Evolutionary conservation across 2,329 filamentous ascomycete species (phyloP).

Genomic region (Colletotrichum costaricense): DNA sequence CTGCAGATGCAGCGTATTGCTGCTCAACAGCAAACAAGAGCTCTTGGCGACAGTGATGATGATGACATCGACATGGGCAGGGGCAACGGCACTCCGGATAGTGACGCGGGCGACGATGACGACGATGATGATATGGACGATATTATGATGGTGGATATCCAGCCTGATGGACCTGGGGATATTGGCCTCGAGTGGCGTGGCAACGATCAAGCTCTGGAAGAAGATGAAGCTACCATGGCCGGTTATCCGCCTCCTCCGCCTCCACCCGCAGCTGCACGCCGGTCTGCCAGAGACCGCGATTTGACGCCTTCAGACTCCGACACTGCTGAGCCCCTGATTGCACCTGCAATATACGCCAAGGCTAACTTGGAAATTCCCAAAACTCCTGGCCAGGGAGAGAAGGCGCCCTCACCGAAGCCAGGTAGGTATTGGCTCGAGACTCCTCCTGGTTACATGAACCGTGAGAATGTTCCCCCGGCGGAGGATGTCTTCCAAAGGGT

Average conservation of each 20-base stretch:
- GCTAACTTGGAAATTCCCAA: constrained; percentile 81
- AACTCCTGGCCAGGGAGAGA: constrained; percentile 73
- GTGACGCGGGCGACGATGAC: constrained; percentile 41
- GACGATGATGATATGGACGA: constrained; percentile 62
- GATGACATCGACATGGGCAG: constrained; percentile 41
- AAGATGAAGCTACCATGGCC: constrained; percentile 81
- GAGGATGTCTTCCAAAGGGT: constrained; percentile 93
- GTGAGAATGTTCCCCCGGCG: constrained; percentile 73
- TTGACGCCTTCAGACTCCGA: constrained; percentile 80
- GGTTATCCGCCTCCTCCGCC: constrained; percentile 76
- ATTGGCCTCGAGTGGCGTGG: constrained; percentile 63
- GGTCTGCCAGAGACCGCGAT: constrained; percentile 62
- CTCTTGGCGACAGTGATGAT: constrained; percentile 51
- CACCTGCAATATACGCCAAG: constrained; percentile 70
- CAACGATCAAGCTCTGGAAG: constrained; percentile 76
- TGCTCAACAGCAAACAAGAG: constrained; percentile 45
- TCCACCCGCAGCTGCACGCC: constrained; percentile 59
- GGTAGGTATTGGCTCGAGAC: constrained; percentile 89
- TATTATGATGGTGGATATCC: constrained; percentile 68
- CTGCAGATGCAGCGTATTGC: constrained; percentile 44
- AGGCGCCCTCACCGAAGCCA: constrained; percentile 67
- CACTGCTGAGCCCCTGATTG: constrained; percentile 74
- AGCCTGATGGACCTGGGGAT: constrained; percentile 55
- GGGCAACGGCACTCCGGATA: constrained; percentile 35
- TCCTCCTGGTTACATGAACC: constrained; percentile 74